phyloP scores from a whole-genome alignment of 768 basidiomycete genomes.

The Lentinula raphanica region DNA sequence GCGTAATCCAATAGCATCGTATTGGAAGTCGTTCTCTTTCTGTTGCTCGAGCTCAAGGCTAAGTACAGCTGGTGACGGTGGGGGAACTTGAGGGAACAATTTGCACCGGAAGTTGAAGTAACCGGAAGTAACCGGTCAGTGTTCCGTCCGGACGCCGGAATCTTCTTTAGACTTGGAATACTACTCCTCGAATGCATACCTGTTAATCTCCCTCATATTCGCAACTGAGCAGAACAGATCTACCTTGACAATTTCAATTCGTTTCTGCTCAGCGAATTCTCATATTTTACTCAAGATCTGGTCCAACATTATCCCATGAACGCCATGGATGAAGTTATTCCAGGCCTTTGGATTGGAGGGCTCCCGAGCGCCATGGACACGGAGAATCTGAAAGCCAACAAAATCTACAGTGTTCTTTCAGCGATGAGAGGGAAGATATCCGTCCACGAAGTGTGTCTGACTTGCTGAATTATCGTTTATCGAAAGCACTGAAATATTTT shows the following conservation, averaged over 20 bases:
- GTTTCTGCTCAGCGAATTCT: not conserved
- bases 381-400: conserved; percentile 54
- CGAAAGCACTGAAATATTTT: not conserved
- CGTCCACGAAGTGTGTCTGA: conserved; percentile 51
- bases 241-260: not conserved
- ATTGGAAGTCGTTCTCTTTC: too few relatives aligned
- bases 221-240: not conserved
- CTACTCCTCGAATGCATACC: not conserved
- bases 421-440: conserved; percentile 67
- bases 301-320: not conserved
- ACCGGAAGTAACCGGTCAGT: too few relatives aligned
- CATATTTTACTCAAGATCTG: not conserved
- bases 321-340: conserved; percentile 73
- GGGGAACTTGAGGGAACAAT: too few relatives aligned
- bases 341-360: conserved; percentile 83
- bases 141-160: too few relatives aligned
- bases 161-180: too few relatives aligned
- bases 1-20: too few relatives aligned
- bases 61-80: too few relatives aligned
- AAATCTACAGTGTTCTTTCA: conserved; percentile 71
- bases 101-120: too few relatives aligned
- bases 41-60: too few relatives aligned
- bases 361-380: conserved; percentile 63
- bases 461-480: not conserved
- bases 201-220: not conserved